Evolutionary conservation across 139 green algal genomes (phyloP).

Genomic region (Pedinophyceae sp.): DNA sequence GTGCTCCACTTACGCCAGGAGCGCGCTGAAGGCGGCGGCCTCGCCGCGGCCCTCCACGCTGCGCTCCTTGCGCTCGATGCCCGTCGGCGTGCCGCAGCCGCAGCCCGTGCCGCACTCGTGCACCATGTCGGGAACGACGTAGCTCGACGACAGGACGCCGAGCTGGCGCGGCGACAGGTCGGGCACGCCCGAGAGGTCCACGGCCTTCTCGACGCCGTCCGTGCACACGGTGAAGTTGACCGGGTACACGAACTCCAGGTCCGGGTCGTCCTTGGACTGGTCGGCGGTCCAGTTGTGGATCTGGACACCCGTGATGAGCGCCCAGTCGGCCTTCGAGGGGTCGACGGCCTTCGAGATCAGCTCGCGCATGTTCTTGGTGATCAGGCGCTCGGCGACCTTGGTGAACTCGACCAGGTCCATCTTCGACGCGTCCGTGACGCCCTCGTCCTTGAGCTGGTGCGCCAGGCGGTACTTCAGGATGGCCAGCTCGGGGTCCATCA

Average conservation of each 20-base stretch:
- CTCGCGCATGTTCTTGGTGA: conserved; percentile 71
- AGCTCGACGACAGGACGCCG: conserved; percentile 15
- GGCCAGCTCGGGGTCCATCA: conserved; percentile 66
- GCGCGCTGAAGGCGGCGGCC: too few species aligned
- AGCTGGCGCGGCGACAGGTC: conserved; percentile 25
- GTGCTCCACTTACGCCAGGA: too few species aligned
- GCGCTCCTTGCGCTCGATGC: too few species aligned
- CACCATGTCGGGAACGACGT: too few species aligned
- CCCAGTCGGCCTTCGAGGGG: conserved; percentile 63
- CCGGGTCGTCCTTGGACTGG: conserved; percentile 21
- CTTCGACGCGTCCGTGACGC: conserved; percentile 9
- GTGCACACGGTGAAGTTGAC: conserved; percentile 50
- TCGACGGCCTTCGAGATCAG: conserved; percentile 67
- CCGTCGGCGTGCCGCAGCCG: too few species aligned
- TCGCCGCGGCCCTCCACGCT: too few species aligned
- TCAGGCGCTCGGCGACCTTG: conserved; percentile 51
- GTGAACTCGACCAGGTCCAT: conserved; percentile 54
- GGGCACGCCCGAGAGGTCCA: conserved; percentile 45
- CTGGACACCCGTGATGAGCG: conserved; percentile 67
- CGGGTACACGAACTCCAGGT: conserved; percentile 56
- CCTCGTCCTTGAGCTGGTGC: conserved; percentile 31
- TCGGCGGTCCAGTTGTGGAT: conserved; percentile 64
- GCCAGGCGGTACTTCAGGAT: conserved; percentile 76
- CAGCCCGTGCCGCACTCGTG: too few species aligned
- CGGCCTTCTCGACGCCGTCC: conserved; percentile 44